Evolutionary conservation across 1,284 basidiomycete species (phyloP).

Genomic region (Heterobasidion annosum): DNA sequence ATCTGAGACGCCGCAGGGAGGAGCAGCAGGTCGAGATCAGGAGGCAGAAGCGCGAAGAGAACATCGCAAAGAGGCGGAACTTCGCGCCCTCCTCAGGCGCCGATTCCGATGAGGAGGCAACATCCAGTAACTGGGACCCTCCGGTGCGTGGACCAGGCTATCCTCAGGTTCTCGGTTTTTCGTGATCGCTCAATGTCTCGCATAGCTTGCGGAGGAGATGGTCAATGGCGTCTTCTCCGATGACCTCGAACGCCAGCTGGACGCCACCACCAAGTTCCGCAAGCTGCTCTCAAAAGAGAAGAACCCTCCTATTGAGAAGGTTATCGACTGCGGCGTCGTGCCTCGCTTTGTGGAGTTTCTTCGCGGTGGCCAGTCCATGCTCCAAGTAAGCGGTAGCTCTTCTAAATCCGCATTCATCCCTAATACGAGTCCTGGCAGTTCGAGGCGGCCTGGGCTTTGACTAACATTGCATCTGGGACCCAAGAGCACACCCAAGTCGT

Average conservation of each 20-base stretch:
- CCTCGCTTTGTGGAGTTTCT: conserved; percentile 97
- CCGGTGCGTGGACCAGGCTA: conserved; percentile 41
- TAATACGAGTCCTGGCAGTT: conserved; percentile 50
- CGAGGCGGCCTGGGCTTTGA: conserved; percentile 98
- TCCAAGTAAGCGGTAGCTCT: conserved; percentile 58
- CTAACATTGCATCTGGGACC: conserved; percentile 99
- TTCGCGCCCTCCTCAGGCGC: conserved; percentile 64
- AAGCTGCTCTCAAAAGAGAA: conserved; percentile 99
- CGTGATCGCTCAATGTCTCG: conserved; percentile 7
- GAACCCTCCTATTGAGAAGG: conserved; percentile 99
- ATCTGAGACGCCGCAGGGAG: conserved; percentile 88
- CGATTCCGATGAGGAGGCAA: conserved; percentile 84
- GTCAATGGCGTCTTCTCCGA: conserved; percentile 90
- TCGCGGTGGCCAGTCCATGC: conserved; percentile 83
- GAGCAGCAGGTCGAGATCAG: conserved; percentile 98
- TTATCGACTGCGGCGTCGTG: conserved; percentile 97
- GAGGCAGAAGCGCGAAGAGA: conserved; percentile 93
- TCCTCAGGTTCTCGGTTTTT: conserved; percentile 3
- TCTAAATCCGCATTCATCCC: conserved; percentile 5
- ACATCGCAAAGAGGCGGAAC: conserved; percentile 93
- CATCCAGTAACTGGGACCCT: conserved; percentile 64
- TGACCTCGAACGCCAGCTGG: conserved; percentile 85
- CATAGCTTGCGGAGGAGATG: conserved; percentile 85
- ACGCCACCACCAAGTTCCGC: conserved; percentile 95
- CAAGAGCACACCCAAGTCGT: conserved; percentile 98